phyloP scores from a whole-genome alignment of 768 basidiomycete genomes.

The Russula emetica region DNA sequence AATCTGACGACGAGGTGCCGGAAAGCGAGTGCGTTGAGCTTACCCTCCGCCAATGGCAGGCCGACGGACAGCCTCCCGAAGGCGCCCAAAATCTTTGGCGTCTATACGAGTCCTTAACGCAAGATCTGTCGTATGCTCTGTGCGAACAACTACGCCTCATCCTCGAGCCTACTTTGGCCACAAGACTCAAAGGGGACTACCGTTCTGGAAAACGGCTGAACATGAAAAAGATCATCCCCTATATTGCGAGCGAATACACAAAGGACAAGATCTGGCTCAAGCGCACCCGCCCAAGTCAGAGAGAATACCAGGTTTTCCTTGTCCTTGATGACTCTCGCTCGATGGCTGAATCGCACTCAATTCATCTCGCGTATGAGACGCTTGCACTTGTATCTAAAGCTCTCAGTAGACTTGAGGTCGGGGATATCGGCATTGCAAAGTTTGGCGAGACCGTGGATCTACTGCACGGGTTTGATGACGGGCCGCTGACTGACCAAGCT shows the following conservation, averaged over 20 bases:
- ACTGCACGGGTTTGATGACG: slow-evolving; percentile 79
- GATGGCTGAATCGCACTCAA: slow-evolving; percentile 89
- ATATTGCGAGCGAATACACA: slow-evolving; percentile 97
- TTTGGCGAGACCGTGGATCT: slow-evolving; percentile 89
- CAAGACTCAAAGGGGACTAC: slow-evolving; percentile 93
- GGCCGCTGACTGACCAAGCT: slow-evolving; percentile 73
- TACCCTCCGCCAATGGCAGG: slow-evolving; percentile 58
- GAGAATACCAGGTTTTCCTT: slow-evolving; percentile 93
- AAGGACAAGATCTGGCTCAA: slow-evolving; percentile 99
- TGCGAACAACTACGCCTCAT: slow-evolving; percentile 97
- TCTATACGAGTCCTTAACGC: slow-evolving; percentile 83
- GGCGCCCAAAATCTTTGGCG: slow-evolving; percentile 82
- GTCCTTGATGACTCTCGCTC: slow-evolving; percentile 95
- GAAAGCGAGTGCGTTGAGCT: slow-evolving; percentile 42
- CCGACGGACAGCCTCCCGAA: slow-evolving; percentile 49
- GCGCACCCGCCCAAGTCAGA: slow-evolving; percentile 85
- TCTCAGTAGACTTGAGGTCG: slow-evolving; percentile 85
- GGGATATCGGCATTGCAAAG: slow-evolving; percentile 87
- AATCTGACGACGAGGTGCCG: slow-evolving; percentile 32
- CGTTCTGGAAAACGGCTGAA: slow-evolving; percentile 96
- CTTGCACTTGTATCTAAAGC: slow-evolving; percentile 90
- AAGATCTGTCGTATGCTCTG: slow-evolving; percentile 83
- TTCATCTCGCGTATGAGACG: slow-evolving; percentile 92
- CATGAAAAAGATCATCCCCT: slow-evolving; percentile 98
- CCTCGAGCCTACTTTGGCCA: slow-evolving; percentile 90